Base-by-base conservation (phyloP, 164 flowering plant species). In the Umbilicus rupestris region DNA sequence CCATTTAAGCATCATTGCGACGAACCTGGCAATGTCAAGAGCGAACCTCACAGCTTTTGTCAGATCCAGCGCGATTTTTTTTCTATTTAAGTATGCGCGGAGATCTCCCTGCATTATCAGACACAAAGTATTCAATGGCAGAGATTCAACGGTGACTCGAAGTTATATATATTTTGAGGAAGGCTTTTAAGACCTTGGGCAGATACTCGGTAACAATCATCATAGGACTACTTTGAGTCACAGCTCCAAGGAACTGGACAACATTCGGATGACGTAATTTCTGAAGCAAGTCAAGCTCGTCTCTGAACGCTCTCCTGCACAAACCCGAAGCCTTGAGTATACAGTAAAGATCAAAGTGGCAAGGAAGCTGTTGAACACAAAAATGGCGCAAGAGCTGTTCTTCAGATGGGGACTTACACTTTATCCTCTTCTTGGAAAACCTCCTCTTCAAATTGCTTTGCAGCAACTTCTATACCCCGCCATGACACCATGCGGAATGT, bases 391-490 rank as follows among this genome's bases (percentile, higher is more conserved):
- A 10, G n/a, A 50, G 7, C 55, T 22, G 14, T 46, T 67, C 58
- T 66, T 52, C 63, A 59, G 42, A 73, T 57, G 59, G n/a, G n/a
- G 68, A 84, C 99, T 76, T 77, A 94, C 99, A 94, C 87, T 89
- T 88, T 91, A 71, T 91, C 92, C 65, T 88, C 93, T 70, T 89
- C 90, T 35, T 72, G 47, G 65, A 83, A 37, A 35, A 93, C 80
- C 69, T 88, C 90, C 37, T 89, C 99, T 62, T 74, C 86, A 67
- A 94, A 79, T 74, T 57, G 81, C 72, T 94, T 94, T 9, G 89
- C 97, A 28, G 99, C 99, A 79, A 94, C 96, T 78, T 89, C 71
- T n/a, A 76, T 91, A 47, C 99, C 99, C 68, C 89, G 86, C 99
- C 99, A 94, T 16, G 73, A 79, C 63, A 95, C 96, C 30, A 78